Evolutionary conservation across 768 basidiomycete genomes (phyloP), one percentile per base, ranked within the genome.

Genomic region (Porphyrellus cyaneotinctus): DNA sequence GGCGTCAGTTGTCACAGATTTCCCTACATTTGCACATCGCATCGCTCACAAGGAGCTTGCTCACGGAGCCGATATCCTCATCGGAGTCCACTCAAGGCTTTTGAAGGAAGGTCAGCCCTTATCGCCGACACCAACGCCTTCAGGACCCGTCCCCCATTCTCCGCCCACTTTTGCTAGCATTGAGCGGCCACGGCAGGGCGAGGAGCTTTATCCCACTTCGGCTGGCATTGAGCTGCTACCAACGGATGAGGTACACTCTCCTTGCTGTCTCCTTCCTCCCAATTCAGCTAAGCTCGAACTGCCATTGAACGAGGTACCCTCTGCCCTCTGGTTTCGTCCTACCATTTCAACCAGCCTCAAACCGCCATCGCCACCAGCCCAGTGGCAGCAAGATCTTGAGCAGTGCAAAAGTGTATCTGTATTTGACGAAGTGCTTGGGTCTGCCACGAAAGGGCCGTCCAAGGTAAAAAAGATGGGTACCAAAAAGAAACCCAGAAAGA

Each of bases 51-150:
- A 52, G 31, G 56, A 54, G 8, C 24, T 66, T 7, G 45, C 47
- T 3, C 66, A 68, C 18, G 67, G 65, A 1, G 58, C 64, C 0
- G 53, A 59, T 2, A 58, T 68, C 36, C 42, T 68, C 11, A 20
- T 64, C 24, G 66, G 55, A 14, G 47, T 66, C 6, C 59, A 64
- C 15, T 12, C 45, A 2, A 56, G 66, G 42, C 2, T 66, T 6
- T 17, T 68, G 11, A 54, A 30, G 18, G 47, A 31, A 14, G 44
- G 36, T 17, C 49, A 45, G 6, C 50, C 54, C 11, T 30, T 26
- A 7, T 18, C 42, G 6, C 12, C 15, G 15, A 37, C 14, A 28
- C 18, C 28, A 1, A 14, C 20, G 14, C 7, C 20, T 1, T 20
- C 20, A 5, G 20, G 31, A 6, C n/a, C 30, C 28, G 22, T 12